These are phyloP conservation scores for Aegilops umbellulata DNA, from an alignment of 176 grass and related monocot genomes.

Conservation along the genomic window DNA sequence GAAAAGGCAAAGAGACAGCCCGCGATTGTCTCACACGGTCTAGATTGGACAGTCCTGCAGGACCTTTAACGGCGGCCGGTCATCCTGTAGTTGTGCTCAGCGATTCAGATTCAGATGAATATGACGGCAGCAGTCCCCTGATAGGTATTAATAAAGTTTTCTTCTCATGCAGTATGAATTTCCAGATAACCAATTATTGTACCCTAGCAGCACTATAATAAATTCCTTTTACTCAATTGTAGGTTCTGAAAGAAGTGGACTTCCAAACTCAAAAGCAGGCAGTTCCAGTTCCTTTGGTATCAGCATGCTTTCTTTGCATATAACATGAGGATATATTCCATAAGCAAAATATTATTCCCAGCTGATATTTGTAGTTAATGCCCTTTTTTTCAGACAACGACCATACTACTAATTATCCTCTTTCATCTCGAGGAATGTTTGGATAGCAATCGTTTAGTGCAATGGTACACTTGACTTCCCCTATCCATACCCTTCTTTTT, in stretches of 20 bases:
- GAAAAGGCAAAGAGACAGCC: constrained; percentile 67
- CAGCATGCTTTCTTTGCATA: constrained; percentile 35
- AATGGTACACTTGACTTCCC: constrained; percentile 37
- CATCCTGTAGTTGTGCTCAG: constrained; percentile 33
- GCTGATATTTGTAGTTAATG: constrained; percentile 13
- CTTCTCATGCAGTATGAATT: constrained; percentile 25
- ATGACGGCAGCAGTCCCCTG: constrained; percentile 3
- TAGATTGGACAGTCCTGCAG: constrained; percentile 43
- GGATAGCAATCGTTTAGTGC: constrained; percentile 41
- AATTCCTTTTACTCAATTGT: neutral
- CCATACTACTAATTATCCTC: neutral
- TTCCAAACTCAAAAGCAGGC: constrained; percentile 32
- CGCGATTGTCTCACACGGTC: constrained; percentile 57
- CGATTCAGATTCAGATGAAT: constrained; percentile 55
- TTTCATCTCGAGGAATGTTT: constrained; percentile 32
- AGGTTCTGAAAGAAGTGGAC: constrained; percentile 16
- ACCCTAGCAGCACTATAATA: neutral
- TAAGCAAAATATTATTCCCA: neutral
- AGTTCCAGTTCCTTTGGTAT: constrained; percentile 29
- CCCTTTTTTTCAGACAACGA: constrained; percentile 24
- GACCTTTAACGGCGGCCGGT: neutral
- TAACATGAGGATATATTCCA: neutral
- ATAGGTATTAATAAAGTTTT: constrained; percentile 32
- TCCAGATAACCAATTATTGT: neutral
- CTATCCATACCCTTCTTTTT: neutral